Evolutionary conservation across 768 basidiomycete genomes (phyloP), one percentile per base, ranked within the genome.

Genomic region (Termitomyces sp.): DNA sequence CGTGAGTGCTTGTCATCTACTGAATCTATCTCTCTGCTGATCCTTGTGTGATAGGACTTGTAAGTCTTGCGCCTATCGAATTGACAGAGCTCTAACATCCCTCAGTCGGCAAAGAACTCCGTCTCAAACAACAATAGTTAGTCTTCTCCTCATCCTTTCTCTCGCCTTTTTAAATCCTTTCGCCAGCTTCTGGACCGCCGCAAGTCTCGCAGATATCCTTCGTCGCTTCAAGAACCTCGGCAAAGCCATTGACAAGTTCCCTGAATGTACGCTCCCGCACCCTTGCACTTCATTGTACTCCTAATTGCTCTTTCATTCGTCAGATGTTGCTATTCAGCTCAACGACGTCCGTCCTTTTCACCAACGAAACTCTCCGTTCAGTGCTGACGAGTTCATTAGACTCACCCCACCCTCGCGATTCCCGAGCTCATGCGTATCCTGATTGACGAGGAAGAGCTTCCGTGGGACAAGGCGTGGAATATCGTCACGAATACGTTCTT

Each of bases 341-440:
- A 97, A 96, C 65, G 93, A 94, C 60, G 90, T 90, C 22, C 1
- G 41, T 21, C 34, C 17, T 24, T 40, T 49, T 32, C 21, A 19
- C 2, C 5, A 10, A 22, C 2, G 2, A 28, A 22, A 28, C n/a
- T 34, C 7, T 21, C 38, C 12, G n/a, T 37, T 40, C 11, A 26
- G 8, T 22, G 8, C 53, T 48, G 30, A 51, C 14, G 26, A 41
- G 9, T 19, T 28, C 14, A 11, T 4, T 63, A 94, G 85, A 97
- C 95, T 3, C 96, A 98, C 70, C 95, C 95, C 0, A 95, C 94
- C 3, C 80, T 98, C 56, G 93, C 95, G 24, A 92, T 98, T 64
- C 90, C 90, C 19, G 97, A 99, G 70, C 77, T 98, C 54, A 93
- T 94, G 92, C 85, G 95, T 26, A 83, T 98, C 60, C 78, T 91